Base-by-base conservation (phyloP, 1,284 basidiomycete genomes). In the Ganoderma leucocontextum region DNA sequence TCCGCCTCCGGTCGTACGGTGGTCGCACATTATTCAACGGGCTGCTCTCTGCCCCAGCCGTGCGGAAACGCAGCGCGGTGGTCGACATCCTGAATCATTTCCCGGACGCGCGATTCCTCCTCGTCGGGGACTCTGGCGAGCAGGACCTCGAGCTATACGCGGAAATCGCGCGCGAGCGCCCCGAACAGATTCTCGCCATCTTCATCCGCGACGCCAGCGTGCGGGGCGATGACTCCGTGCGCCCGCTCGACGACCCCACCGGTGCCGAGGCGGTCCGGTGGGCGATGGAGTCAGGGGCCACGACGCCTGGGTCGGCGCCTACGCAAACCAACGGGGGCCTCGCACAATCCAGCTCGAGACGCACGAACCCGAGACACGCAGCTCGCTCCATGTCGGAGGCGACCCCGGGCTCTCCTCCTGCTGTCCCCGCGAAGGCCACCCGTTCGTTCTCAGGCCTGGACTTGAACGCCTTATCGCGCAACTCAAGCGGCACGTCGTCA, bases 81-180 rank as follows among this genome's bases (percentile, higher is more conserved):
- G 77, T 90, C 9, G 93, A 95, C 55, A 83, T 95, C 36, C 82
- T 97, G n/a, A 86, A 92, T 64, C 85, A 89, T 12, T 96, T 97
- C 78, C 88, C 87, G 1, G 83, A 89, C 55, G 88, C 91, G 2
- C 84, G 82, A 25, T 97, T 98, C 80, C 81, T 98, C 75, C 87
- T 97, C 60, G 84, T 97, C 39, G 95, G 95, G 9, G 96, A 97
- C 78, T 89, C 90, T 0, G 95, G 94, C 42, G 95, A 97, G 77
- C 95, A 96, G 75, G 95, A 97, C 79, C 82, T 97, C 49, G 94
- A 96, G 78, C 83, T 97, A 3, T 97, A 96, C 77, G 83, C 91
- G 9, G 82, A 86, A 68, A 77, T 96, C 25, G 94, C 95, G 0
- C 79, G 81, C 25, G 90, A 94, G 68, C 84, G 89, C 19, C 91